Percentiles rank a stretch among this genome's conserved stretches.
Conservation (phyloP, 257 asterid genomes). For the Nyctanthes arbortristis region DNA sequence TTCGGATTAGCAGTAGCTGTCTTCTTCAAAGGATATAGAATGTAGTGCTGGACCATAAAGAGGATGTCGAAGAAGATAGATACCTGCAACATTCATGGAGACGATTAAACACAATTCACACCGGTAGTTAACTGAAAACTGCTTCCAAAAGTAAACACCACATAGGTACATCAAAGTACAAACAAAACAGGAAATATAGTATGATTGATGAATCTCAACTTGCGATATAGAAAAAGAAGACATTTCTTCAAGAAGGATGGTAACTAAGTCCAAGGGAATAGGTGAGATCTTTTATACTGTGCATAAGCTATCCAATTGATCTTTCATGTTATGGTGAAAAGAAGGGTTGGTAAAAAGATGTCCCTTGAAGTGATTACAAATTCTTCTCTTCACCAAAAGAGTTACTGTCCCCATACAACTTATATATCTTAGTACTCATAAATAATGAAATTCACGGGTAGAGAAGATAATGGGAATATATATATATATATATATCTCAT, state of each 20-base stretch:
- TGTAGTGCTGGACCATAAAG: conserved; percentile 82
- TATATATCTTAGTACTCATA: no score
- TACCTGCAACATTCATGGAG: conserved; percentile 45
- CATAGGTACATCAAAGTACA: no score
- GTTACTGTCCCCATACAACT: not conserved
- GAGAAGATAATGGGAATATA: not conserved
- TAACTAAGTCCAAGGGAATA: not conserved
- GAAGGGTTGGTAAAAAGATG: not conserved
- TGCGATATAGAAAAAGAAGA: no score
- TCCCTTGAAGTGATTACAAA: not conserved
- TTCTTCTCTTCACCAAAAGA: not conserved
- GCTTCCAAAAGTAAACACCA: not conserved
- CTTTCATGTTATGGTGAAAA: not conserved
- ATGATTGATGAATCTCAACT: no score
- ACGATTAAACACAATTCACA: not conserved
- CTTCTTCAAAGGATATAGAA: conserved; percentile 56
- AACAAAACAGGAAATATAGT: no score
- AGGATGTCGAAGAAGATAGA: conserved; percentile 76
- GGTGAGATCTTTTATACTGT: not conserved
- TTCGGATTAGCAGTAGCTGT: conserved; percentile 21
- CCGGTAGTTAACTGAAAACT: not conserved
- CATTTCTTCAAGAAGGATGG: not conserved
- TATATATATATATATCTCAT: no score
- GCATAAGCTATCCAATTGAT: not conserved
- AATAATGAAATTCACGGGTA: not conserved